Conservation (phyloP, 441 rosid species). For the Manihot esculenta region DNA sequence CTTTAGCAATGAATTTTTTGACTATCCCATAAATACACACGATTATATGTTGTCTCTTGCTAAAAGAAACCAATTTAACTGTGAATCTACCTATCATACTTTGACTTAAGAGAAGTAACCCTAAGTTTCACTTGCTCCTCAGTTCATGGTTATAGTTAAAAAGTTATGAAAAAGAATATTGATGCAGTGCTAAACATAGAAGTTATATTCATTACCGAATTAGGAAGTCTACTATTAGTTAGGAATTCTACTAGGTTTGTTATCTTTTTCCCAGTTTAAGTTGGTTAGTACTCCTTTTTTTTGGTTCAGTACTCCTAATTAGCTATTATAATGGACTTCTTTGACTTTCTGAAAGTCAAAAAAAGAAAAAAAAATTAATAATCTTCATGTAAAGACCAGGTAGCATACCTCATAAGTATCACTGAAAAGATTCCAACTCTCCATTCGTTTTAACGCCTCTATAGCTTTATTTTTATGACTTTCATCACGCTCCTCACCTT, state of each 20-base stretch:
- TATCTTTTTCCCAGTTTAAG: too few relatives aligned
- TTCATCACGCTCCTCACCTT: slow-evolving; percentile 84
- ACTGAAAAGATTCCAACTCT: slow-evolving; percentile 93
- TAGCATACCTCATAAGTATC: slow-evolving; percentile 71
- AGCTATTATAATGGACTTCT: too few relatives aligned
- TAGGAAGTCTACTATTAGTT: too few relatives aligned
- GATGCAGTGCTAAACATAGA: too few relatives aligned
- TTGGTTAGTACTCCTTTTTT: too few relatives aligned
- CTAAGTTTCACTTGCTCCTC: not conserved
- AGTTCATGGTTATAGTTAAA: not conserved
- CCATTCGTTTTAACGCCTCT: slow-evolving; percentile 89
- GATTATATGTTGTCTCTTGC: too few relatives aligned
- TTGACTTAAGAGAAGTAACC: not conserved
- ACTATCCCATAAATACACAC: not conserved
- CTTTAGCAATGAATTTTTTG: not conserved
- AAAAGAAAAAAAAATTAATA: too few relatives aligned
- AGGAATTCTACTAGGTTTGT: too few relatives aligned
- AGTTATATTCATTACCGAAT: too few relatives aligned
- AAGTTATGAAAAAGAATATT: not conserved
- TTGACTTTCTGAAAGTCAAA: too few relatives aligned
- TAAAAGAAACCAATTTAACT: not conserved
- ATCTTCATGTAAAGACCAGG: not conserved
- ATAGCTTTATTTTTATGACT: slow-evolving; percentile 73
- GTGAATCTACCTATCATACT: not conserved
- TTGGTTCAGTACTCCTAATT: too few relatives aligned